Percentiles rank a stretch among this genome's conserved stretches.
Evolutionary conservation across 371 early-diverging fungal genomes (phyloP).

Genomic region (Rhizomucor pusillus): DNA sequence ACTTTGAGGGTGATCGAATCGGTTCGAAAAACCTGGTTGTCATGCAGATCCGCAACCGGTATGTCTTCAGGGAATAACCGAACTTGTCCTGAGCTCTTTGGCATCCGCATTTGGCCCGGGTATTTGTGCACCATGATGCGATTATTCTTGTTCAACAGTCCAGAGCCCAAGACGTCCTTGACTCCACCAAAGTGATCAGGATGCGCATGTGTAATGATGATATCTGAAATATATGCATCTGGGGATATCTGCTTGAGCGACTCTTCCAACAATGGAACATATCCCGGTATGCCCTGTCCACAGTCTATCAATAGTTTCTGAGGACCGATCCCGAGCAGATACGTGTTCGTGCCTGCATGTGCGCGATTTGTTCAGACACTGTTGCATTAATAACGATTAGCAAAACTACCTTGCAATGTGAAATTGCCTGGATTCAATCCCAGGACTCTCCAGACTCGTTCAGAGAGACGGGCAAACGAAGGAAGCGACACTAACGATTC

Average conservation of each 20-base stretch:
- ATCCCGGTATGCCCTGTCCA: constrained; percentile 78
- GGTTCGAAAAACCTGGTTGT: constrained; percentile 55
- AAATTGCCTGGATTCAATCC: constrained; percentile 77
- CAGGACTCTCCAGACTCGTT: constrained; percentile 56
- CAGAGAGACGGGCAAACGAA: constrained; percentile 39
- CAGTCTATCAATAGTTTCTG: constrained; percentile 76
- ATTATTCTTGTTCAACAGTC: constrained; percentile 10
- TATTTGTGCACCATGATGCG: constrained; percentile 35
- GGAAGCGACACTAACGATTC: constrained; percentile 19
- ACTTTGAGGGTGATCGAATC: constrained; percentile 65
- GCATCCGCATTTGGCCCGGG: not conserved
- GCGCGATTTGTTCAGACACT: not conserved
- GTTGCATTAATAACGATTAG: not conserved
- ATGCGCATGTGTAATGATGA: constrained; percentile 87
- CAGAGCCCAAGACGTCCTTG: constrained; percentile 41
- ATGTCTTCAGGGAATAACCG: constrained; percentile 27
- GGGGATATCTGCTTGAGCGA: constrained; percentile 45
- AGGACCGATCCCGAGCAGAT: constrained; percentile 77
- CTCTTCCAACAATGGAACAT: constrained; percentile 47
- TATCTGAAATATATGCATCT: constrained; percentile 60
- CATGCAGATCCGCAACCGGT: constrained; percentile 25
- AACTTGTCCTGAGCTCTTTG: not conserved
- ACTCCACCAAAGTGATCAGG: constrained; percentile 79
- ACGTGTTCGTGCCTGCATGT: constrained; percentile 81
- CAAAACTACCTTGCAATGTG: constrained; percentile 63